Evolutionary conservation across 305 asterid genomes (phyloP), one percentile per base, ranked within the genome.

Genomic region (Fraxinus floribunda): DNA sequence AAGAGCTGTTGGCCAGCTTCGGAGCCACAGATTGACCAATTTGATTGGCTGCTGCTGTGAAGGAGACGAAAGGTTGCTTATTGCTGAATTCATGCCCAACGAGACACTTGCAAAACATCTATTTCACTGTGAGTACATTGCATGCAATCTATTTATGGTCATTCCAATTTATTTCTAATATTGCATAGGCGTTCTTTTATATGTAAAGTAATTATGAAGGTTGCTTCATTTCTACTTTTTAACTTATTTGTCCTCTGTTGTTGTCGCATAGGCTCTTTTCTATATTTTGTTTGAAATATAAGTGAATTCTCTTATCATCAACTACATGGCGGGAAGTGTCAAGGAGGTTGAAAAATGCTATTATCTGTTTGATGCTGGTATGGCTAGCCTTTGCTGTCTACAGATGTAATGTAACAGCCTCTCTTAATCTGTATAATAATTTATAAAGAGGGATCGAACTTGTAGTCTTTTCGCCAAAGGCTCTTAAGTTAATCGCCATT

Each of bases 31-130:
- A 85, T 81, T 95, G 90, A 97, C 94, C 22, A 95, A 95, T 88
- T 88, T 95, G 84, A 91, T 95, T 57, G 98, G 98, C 80, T 93
- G 98, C 89, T 93, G 98, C 90, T 90, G 93, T 71, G 98, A 95
- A 86, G 98, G 98, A 77, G 98, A 93, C 49, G 98, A 95, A 86
- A 93, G 98, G 90, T 87, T 95, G 87, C 93, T 95, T 78, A 89
- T 95, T 78, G 94, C 98, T 62, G 98, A 95, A 86, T 95, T 95
- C 86, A 95, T 95, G 98, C 97, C 98, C 83, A 88, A 92, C 32
- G 97, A 95, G 89, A 95, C 98, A 55, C 97, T 95, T 78, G 97
- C 98, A 36, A 93, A 91, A 81, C 97, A 93, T 90, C 91, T 93
- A 60, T 95, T 95, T 89, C 98, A 95, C 84, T 95, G 98, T 95